Percentiles rank a stretch among this genome's conserved stretches.
Conservation (phyloP, 2,329 filamentous ascomycete species). For the Aspergillus uvarum region DNA sequence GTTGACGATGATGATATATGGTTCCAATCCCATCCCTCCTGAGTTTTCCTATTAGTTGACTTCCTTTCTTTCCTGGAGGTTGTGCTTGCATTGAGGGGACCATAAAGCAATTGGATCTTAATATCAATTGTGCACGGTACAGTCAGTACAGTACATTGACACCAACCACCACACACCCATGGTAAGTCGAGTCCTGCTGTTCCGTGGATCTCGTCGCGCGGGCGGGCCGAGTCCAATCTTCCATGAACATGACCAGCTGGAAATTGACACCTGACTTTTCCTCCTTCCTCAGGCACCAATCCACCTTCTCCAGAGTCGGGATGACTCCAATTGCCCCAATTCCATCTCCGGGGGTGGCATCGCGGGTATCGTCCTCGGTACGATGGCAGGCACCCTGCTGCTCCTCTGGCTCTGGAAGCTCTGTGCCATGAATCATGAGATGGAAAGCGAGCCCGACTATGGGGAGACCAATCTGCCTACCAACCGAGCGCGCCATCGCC, state of each 20-base stretch:
- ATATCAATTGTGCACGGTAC: too few species aligned
- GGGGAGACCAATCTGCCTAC: conserved; percentile 21
- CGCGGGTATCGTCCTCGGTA: conserved; percentile 42
- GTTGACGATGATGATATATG: background rate
- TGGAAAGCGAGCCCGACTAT: conserved; percentile 23
- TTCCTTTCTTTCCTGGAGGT: too few species aligned
- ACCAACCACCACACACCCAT: background rate
- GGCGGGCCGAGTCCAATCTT: background rate
- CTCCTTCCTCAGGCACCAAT: background rate
- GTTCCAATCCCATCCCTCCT: background rate
- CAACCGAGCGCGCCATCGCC: conserved; percentile 14
- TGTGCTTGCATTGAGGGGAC: too few species aligned
- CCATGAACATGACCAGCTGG: background rate
- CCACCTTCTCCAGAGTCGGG: background rate
- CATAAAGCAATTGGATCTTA: too few species aligned
- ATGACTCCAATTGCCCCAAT: conserved; percentile 21
- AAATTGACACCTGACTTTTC: background rate
- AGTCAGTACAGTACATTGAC: too few species aligned
- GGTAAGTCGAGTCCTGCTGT: background rate
- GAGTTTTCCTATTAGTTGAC: background rate
- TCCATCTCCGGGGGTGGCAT: conserved; percentile 38
- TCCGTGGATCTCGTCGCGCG: background rate
- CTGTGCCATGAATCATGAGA: conserved; percentile 24
- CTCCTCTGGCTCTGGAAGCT: conserved; percentile 38
- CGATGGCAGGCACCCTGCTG: conserved; percentile 39